Base-by-base conservation (phyloP, 345 rosid genomes). In the Turnera subulata region DNA sequence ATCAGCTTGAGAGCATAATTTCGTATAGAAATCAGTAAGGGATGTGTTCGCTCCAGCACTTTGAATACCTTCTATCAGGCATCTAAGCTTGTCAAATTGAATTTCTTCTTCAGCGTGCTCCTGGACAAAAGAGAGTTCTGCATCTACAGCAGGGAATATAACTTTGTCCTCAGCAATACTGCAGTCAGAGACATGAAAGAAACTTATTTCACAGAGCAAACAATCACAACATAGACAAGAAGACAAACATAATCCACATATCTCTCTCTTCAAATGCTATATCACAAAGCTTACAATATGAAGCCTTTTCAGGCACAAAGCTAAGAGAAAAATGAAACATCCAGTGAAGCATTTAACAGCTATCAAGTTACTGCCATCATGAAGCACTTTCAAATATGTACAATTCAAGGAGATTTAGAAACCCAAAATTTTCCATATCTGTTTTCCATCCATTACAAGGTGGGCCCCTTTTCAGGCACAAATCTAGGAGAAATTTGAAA, bases 81-180 rank as follows among this genome's bases (percentile, higher is more conserved):
- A 52, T 58, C 83, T 71, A 19, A 81, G 83, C 56, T 73, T 68
- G 66, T 78, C 78, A 73, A 81, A 81, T 43, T 78, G 79, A 59
- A 68, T 68, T 66, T 81, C 72, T 62, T 76, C 86, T 66, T 81
- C 86, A 6, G 70, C 83, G 56, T 81, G 86, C 76, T 78, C 86
- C 56, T 81, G 83, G 61, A 65, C 69, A 56, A 78, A 81, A 51
- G 81, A 76, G 25, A 81, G 69, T 62, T 78, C 78, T 23, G 69
- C 79, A 71, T 78, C 86, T 70, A 81, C 81, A 37, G 83, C 86
- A 71, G 86, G 86, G 68, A 81, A 81, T 71, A 81, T 78, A 61
- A 81, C 79, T 58, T 67, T 73, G 72, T 81, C 86, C 72, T 81
- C 86, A 15, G 83, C 86, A 63, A 81, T 69, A 71, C 86, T 81